phyloP scores from a whole-genome alignment of 1,284 basidiomycete genomes.

The Rugosomyces carneus region DNA sequence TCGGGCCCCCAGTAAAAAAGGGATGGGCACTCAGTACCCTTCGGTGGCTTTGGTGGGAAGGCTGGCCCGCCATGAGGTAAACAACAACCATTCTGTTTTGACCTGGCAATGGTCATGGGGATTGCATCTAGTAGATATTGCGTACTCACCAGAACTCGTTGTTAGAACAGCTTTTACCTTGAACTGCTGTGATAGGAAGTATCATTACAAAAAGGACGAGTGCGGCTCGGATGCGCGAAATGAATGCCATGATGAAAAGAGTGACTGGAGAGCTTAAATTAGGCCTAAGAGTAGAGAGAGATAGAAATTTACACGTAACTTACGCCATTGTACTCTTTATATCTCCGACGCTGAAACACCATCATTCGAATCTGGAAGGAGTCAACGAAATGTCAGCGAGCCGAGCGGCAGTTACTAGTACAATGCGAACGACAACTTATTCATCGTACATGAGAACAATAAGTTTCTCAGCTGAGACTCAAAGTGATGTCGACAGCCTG shows the following conservation, averaged over 20 bases:
- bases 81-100: constrained; percentile 38
- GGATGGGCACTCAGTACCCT: constrained; percentile 38
- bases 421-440: background rate
- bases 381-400: background rate
- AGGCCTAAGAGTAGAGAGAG: background rate
- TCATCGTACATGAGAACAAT: background rate
- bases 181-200: constrained; percentile 21
- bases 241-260: constrained; percentile 23
- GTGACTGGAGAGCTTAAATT: constrained; percentile 6
- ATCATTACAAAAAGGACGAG: constrained; percentile 22
- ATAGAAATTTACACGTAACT: too few relatives aligned
- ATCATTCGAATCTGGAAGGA: constrained; percentile 9
- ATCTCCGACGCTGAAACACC: constrained; percentile 10
- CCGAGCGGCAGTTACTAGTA: background rate
- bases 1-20: constrained; percentile 38
- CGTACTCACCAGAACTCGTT: constrained; percentile 38
- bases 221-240: constrained; percentile 23
- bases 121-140: constrained; percentile 3
- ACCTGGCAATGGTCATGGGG: constrained; percentile 28
- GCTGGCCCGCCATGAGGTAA: constrained; percentile 42
- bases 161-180: constrained; percentile 19
- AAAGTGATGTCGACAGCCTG: too few relatives aligned
- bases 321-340: constrained; percentile 3
- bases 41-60: constrained; percentile 39
- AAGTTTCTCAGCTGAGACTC: too few relatives aligned